Conservation (phyloP, 2,329 filamentous ascomycete species). For the Coniella vitis region DNA sequence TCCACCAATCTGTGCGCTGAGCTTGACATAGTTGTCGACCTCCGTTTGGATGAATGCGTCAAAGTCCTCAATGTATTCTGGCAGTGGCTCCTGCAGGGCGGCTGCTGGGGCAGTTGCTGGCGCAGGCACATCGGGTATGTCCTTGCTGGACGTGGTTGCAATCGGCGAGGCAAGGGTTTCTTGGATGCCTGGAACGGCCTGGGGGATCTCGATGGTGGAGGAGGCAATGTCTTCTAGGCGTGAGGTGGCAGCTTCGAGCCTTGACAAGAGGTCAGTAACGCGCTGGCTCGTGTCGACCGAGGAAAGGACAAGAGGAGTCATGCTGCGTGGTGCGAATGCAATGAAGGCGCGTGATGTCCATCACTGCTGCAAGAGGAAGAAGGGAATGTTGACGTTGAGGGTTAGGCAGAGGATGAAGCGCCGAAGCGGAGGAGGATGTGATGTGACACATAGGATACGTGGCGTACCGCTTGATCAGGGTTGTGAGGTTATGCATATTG, state of each 20-base stretch:
- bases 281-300: slow-evolving; percentile 23
- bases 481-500: slow-evolving; percentile 95
- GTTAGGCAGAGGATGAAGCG: not conserved
- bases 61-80: slow-evolving; percentile 79
- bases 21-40: slow-evolving; percentile 69
- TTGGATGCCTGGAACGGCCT: slow-evolving; percentile 40
- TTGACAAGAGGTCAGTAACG: slow-evolving; percentile 48
- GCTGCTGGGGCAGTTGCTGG: slow-evolving; percentile 33
- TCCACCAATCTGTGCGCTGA: slow-evolving; percentile 72
- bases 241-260: slow-evolving; percentile 94
- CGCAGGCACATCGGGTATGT: slow-evolving; percentile 27
- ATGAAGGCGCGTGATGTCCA: not conserved
- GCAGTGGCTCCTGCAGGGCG: slow-evolving; percentile 50
- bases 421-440: not conserved
- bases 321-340: slow-evolving; percentile 5
- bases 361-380: no score
- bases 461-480: slow-evolving; percentile 90
- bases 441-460: not conserved
- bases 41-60: slow-evolving; percentile 69
- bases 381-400: no score
- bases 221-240: slow-evolving; percentile 93
- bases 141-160: slow-evolving; percentile 23
- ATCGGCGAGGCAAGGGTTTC: slow-evolving; percentile 31
- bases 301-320: slow-evolving; percentile 17
- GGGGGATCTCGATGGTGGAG: slow-evolving; percentile 56